Evolutionary conservation across 1,139 yeast genomes (phyloP).

Genomic region (Lodderomyces parapsilosis): DNA sequence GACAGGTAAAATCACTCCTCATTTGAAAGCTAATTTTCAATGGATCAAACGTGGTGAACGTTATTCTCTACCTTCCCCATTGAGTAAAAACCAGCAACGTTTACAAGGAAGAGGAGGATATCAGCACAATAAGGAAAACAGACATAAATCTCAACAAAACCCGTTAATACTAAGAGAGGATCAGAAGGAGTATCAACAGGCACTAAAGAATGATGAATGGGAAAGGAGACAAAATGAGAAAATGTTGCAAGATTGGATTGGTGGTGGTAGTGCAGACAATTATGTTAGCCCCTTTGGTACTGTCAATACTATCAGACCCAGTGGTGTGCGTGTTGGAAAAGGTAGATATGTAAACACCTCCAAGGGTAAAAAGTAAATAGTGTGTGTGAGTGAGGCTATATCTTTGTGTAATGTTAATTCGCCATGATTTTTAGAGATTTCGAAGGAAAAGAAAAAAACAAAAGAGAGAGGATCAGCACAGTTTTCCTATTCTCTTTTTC

Average conservation of each 20-base stretch:
- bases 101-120: slow-evolving; percentile 70
- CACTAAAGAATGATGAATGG: slow-evolving; percentile 86
- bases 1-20: slow-evolving; percentile 87
- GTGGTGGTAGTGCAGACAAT: slow-evolving; percentile 92
- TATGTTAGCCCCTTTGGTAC: slow-evolving; percentile 85
- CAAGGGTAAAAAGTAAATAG: slow-evolving; percentile 38
- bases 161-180: slow-evolving; percentile 80
- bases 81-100: slow-evolving; percentile 61
- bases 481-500: neutral
- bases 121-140: slow-evolving; percentile 63
- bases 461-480: too few species aligned
- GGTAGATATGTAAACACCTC: slow-evolving; percentile 79
- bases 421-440: neutral
- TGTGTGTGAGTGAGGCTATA: neutral
- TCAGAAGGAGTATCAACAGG: slow-evolving; percentile 88
- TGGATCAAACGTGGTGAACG: slow-evolving; percentile 91
- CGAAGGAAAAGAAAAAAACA: neutral
- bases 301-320: slow-evolving; percentile 57
- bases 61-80: slow-evolving; percentile 71
- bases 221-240: slow-evolving; percentile 84
- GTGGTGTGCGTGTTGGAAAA: slow-evolving; percentile 76
- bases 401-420: slow-evolving; percentile 1
- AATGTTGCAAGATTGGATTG: slow-evolving; percentile 82
- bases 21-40: slow-evolving; percentile 84
- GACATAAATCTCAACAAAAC: slow-evolving; percentile 50